A percentile compares a stretch with the other conserved stretches of the same genome.
These are phyloP conservation scores for Cryptosporidium felis DNA, from an alignment of 169 alveolate genomes.

Conservation along the genomic window DNA sequence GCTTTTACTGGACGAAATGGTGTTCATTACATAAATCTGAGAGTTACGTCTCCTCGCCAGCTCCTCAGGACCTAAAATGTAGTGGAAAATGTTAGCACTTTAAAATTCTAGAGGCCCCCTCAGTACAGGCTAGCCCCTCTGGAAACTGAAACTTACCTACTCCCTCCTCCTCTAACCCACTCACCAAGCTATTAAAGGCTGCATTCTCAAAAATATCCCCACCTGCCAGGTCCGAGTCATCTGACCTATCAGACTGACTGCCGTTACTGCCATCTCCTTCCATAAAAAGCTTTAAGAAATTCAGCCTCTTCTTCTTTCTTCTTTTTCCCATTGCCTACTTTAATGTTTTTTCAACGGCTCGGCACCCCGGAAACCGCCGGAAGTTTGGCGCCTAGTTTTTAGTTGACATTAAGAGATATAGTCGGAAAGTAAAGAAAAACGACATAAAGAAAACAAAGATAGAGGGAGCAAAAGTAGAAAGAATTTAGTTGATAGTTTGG, in stretches of 20 bases:
- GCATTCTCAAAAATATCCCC: neutral
- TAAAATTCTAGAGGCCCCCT: neutral
- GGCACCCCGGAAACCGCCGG: constrained; percentile 14
- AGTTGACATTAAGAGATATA: constrained; percentile 37
- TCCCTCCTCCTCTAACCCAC: neutral
- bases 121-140: neutral
- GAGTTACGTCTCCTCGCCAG: neutral
- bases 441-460: too few species aligned
- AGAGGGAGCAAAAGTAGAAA: too few species aligned
- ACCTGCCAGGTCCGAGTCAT: neutral
- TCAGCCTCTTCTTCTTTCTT: constrained; percentile 11
- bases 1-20: constrained; percentile 53
- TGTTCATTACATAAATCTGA: constrained; percentile 16
- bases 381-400: constrained; percentile 8
- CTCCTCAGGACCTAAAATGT: constrained; percentile 16
- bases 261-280: constrained; percentile 1
- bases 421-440: too few species aligned
- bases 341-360: constrained; percentile 8
- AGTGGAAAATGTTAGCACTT: neutral
- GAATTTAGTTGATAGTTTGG: too few species aligned
- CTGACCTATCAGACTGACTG: neutral
- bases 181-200: neutral
- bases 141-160: neutral
- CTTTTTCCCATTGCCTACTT: neutral
- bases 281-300: constrained; percentile 25